Evolutionary conservation across 495 filamentous ascomycete genomes (phyloP), one percentile per base, ranked within the genome.

Genomic region (Bathelium albidoporum): DNA sequence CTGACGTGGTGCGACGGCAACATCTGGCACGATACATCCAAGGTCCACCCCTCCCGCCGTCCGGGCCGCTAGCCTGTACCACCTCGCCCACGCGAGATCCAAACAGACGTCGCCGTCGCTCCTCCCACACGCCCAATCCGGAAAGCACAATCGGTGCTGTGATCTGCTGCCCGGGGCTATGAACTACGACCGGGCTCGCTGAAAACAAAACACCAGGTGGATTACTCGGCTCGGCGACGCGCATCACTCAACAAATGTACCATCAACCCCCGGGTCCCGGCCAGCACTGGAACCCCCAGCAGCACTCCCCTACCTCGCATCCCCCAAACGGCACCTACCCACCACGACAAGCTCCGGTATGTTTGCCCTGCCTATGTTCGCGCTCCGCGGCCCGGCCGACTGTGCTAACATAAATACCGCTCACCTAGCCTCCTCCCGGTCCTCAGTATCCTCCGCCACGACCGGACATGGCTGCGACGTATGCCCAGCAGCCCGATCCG

Each of bases 381-480:
- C n/a, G n/a, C n/a, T n/a, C n/a, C n/a, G n/a, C 4, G 5, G 10
- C 49, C 5, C 49, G 22, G 49, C 16, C 10, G 20, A 2, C 49
- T 29, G 26, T 16, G 24, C 49, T 55, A 55, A 55, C 24, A 55
- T 55, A 55, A 55, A 55, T 55, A 55, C 60, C 20, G 2, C 60
- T 5, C 5, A 9, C 4, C 0, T 45, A 34, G 45, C 61, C 55
- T 26, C 64, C 62, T 53, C 68, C 59, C 28, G 62, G 63, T 18
- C 68, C 66, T 32, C 64, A 62, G 32, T 61, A 67, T 14, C 66
- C 66, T 24, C 72, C 74, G 62, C 69, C 63, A n/a, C 64, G 65
- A 39, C 72, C 73, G 34, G 68, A 71, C 26, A 71, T 71, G 69
- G 60, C 65, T 58, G 66, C 67, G 1, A 59, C 69, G 14, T 67